Evolutionary conservation across 2,329 filamentous ascomycete species (phyloP).

Genomic region (Sarocladiaceae sp.): DNA sequence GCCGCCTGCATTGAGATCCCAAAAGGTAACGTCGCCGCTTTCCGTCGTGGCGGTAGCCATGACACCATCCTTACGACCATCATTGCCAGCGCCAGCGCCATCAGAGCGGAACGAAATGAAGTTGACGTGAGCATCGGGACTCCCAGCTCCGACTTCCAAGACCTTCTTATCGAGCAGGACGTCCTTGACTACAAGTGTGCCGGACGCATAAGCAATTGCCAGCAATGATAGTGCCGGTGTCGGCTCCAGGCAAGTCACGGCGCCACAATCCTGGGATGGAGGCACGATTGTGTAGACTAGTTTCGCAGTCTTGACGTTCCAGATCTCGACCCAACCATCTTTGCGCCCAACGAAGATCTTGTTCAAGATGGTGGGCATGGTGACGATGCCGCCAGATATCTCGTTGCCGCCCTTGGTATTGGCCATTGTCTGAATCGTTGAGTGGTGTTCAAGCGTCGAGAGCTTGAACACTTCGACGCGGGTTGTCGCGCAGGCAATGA

Average conservation of each 20-base stretch:
- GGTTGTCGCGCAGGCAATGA: constrained; percentile 72
- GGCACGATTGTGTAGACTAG: constrained; percentile 87
- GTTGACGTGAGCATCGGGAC: constrained; percentile 62
- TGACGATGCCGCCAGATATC: constrained; percentile 75
- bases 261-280: constrained; percentile 65
- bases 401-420: constrained; percentile 56
- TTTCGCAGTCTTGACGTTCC: constrained; percentile 92
- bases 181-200: constrained; percentile 76
- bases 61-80: constrained; percentile 80
- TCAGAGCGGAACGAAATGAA: constrained; percentile 91
- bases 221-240: constrained; percentile 80
- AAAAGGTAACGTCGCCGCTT: constrained; percentile 88
- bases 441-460: constrained; percentile 81
- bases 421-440: constrained; percentile 64
- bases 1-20: constrained; percentile 89
- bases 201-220: constrained; percentile 81
- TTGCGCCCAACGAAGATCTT: constrained; percentile 87
- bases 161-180: constrained; percentile 72
- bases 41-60: constrained; percentile 84
- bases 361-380: constrained; percentile 92
- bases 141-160: constrained; percentile 64
- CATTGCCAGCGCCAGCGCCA: constrained; percentile 79
- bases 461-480: constrained; percentile 89
- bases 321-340: constrained; percentile 91
- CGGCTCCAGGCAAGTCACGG: constrained; percentile 83